Evolutionary conservation across 2,329 filamentous ascomycete species (phyloP), one percentile per base, ranked within the genome.

Genomic region (Nannizziopsis arthrosporioides): DNA sequence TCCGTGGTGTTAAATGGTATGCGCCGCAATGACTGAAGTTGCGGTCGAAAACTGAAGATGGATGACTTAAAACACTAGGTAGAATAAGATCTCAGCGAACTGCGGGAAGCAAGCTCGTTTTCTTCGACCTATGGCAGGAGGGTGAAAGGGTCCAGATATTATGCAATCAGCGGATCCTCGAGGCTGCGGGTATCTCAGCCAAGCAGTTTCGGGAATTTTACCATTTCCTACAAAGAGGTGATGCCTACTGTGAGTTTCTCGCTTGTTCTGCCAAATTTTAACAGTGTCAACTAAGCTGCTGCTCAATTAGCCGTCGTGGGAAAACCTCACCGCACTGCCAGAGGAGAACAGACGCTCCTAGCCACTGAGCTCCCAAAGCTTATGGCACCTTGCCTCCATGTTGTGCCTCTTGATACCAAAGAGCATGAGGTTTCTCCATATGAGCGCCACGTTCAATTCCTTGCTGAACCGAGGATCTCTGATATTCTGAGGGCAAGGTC

Each of bases 391-490:
- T 81, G 83, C 56, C 73, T 95, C 51, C 84, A 90, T 56, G 81
- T 83, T 54, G 73, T 94, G 11, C 92, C 92, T 0, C 73, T 80
- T 31, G 75, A 75, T 48, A 70, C 93, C 42, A 74, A 75, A 42
- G 80, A 88, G 60, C 73, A 78, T 37, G 84, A 90, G 63, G 84
- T 78, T 32, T 80, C 80, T 55, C 81, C 83, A 35, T 78, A 83
- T 53, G 80, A 84, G 55, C 85, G 87, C 17, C 89, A 96, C 68
- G 75, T 94, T 35, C 86, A 95, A 64, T 79, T 94, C 65, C 75
- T 95, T 27, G 81, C 90, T 49, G 85, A 90, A 63, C 74, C 73
- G 31, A 69, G 76, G 35, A 75, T 80, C 2, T 71, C 80, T 10
- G 80, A 92, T 59, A 78, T 81, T 1, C 69, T 96, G 44, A 76